Evolutionary conservation across 1,284 basidiomycete genomes (phyloP).

Genomic region (Boletus semigastroideus): DNA sequence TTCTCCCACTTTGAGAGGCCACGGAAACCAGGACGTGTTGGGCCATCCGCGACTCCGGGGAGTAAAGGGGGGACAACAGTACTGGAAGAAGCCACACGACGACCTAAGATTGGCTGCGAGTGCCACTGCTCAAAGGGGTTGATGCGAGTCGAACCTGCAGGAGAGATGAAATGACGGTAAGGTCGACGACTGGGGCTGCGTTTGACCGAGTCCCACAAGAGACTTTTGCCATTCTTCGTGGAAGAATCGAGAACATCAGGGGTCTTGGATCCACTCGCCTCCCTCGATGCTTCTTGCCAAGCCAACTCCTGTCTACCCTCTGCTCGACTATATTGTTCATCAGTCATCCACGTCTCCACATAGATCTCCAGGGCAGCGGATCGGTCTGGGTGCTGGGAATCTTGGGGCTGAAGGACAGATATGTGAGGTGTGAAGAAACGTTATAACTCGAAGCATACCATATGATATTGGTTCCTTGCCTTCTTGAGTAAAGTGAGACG

Average conservation of each 20-base stretch:
- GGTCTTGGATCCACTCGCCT: slow-evolving; percentile 42
- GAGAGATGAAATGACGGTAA: slow-evolving; percentile 46
- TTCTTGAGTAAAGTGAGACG: slow-evolving; percentile 68
- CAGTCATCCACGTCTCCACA: slow-evolving; percentile 74
- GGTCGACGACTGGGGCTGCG: slow-evolving; percentile 36
- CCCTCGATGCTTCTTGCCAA: slow-evolving; percentile 60
- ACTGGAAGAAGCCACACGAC: slow-evolving; percentile 41
- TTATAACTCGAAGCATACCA: slow-evolving; percentile 48
- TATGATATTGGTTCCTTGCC: slow-evolving; percentile 62
- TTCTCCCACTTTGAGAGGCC: slow-evolving; percentile 79
- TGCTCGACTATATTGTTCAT: slow-evolving; percentile 65
- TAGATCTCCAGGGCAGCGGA: slow-evolving; percentile 63
- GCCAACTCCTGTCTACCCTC: slow-evolving; percentile 60
- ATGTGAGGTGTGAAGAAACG: slow-evolving; percentile 1
- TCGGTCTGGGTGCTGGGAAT: slow-evolving; percentile 75
- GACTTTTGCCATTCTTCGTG: slow-evolving; percentile 42
- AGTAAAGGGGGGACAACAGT: slow-evolving; percentile 25
- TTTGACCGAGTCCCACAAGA: slow-evolving; percentile 47
- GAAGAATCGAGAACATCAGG: slow-evolving; percentile 37
- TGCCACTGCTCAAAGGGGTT: slow-evolving; percentile 40
- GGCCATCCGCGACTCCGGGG: slow-evolving; percentile 47
- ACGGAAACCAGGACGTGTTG: slow-evolving; percentile 48
- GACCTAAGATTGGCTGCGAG: slow-evolving; percentile 30
- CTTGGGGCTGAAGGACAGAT: slow-evolving; percentile 54
- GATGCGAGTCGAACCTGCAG: slow-evolving; percentile 38